Percentiles rank a stretch among this genome's conserved stretches.
These are phyloP conservation scores for Boletus coccyginus DNA, from an alignment of 768 basidiomycete species.

Conservation along the genomic window DNA sequence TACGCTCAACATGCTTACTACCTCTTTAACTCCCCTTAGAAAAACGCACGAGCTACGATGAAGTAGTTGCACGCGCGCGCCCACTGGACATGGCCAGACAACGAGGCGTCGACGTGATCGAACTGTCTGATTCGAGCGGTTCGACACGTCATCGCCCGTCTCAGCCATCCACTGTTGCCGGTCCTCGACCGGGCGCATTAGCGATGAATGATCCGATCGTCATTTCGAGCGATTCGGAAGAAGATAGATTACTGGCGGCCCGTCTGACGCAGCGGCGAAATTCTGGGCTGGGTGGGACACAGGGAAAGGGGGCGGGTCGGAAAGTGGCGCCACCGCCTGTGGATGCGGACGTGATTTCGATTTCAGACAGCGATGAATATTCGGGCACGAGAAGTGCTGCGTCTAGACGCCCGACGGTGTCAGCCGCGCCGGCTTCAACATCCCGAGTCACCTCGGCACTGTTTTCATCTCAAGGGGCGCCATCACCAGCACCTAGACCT, in stretches of 20 bases:
- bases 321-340: conserved; percentile 1
- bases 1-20: neutral
- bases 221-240: conserved; percentile 26
- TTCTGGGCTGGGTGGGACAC: neutral
- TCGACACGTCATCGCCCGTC: conserved; percentile 1
- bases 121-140: conserved; percentile 27
- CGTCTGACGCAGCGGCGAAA: neutral
- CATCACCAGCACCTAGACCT: neutral
- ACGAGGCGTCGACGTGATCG: conserved; percentile 7
- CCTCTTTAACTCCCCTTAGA: conserved; percentile 1
- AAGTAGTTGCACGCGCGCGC: conserved; percentile 4
- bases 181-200: neutral
- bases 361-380: conserved; percentile 28
- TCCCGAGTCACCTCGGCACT: neutral
- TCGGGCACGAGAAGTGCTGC: neutral
- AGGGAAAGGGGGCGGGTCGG: neutral
- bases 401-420: neutral
- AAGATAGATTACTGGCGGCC: neutral
- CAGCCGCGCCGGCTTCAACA: neutral
- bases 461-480: neutral
- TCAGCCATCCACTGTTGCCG: neutral
- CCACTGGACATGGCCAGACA: conserved; percentile 13
- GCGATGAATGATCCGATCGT: conserved; percentile 20
- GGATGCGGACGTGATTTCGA: conserved; percentile 27
- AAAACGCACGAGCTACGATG: conserved; percentile 8